Base-by-base conservation (phyloP, 345 rosid genomes). In the Aethionema arabicum region DNA sequence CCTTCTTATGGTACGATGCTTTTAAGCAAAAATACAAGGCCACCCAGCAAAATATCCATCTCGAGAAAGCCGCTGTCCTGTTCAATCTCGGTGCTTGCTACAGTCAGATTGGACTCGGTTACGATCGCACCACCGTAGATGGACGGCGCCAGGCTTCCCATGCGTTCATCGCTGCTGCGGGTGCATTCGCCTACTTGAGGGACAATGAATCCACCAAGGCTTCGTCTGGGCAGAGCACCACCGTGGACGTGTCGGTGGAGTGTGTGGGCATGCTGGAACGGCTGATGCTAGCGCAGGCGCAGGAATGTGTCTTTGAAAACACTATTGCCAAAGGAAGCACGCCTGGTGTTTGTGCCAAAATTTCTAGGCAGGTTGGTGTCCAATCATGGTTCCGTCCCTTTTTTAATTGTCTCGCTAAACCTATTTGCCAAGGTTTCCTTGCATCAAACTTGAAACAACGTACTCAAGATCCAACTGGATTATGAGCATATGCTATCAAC, bases 281-380 rank as follows among this genome's bases (percentile, higher is more conserved):
- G 70, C 58, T 93, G 76, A 93, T 93, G 96, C 70, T 90, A 33
- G 99, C 99, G 5, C 96, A 93, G 67, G 99, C 96, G 32, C 99
- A 93, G 67, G 99, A 93, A 74, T 87, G 96, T 62, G 99, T 93
- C 11, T 93, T 93, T 47, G 99, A 93, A 77, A 93, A 90, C 41
- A 79, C 96, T 7, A 93, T 93, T 54, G 91, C 97, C 40, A 93
- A 93, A 76, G 99, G 97, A 66, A 93, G 92, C 60, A 85, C 96
- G 6, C 91, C 99, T 16, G 99, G 97, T 14, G 99, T 93, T 58
- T 93, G 82, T 55, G 83, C 99, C 10, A 93, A 93, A 77, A 93
- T 93, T 65, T 62, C 97, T 27, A 73, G 97, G 70, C 99, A 93
- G 90, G 99, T 90, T 16, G 48, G 88, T 75, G 57, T 6, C 10